Base-by-base conservation (phyloP, 2,329 filamentous ascomycete genomes). In the Pezicula radicicola region DNA sequence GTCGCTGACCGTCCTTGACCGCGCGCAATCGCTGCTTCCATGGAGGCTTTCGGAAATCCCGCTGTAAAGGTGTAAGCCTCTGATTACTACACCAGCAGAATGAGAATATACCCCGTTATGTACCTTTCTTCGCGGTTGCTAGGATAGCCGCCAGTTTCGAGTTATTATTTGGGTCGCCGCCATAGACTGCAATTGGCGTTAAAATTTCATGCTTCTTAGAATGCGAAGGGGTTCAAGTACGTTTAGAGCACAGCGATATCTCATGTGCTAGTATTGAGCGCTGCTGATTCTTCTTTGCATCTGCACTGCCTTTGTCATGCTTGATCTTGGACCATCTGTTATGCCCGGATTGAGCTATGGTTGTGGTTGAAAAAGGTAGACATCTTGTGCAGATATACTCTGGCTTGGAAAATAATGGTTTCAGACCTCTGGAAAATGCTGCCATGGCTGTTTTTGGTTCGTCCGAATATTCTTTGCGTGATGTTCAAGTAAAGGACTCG, bases 291-390 rank as follows among this genome's bases (percentile, higher is more conserved):
- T 92, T 96, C 61, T 86, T 85, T 53, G 79, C 80, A 69, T 99
- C 94, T 52, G 86, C 88, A 55, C 87, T 89, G 48, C 87, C 91
- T 71, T 99, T 99, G 70, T 94, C 91, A 70, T 97, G 94, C 66
- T 87, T 89, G 72, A 97, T 97, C 65, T 94, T 96, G 52, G 91
- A 91, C 94, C 94, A 99, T 68, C 91, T 88, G 70, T 87, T 96
- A 72, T 96, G 91, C 13, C 91, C 91, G 21, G 87, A 85, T 55
- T 72, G 70, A 13, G 71, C 64, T 7, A 62, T 52, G 8, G 75
- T 58, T 15, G 74, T 69, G 37, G 68, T 70, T 59, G 79, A 83
- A 58, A 77, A 66, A 48, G 49, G 52, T 8, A 62, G 42, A 51
- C 62, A 67, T 62, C 56, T 53, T 27, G 54, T 49, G 48, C 59